phyloP scores from a whole-genome alignment of 768 basidiomycete genomes.

The Tricholoma bakamatsutake region DNA sequence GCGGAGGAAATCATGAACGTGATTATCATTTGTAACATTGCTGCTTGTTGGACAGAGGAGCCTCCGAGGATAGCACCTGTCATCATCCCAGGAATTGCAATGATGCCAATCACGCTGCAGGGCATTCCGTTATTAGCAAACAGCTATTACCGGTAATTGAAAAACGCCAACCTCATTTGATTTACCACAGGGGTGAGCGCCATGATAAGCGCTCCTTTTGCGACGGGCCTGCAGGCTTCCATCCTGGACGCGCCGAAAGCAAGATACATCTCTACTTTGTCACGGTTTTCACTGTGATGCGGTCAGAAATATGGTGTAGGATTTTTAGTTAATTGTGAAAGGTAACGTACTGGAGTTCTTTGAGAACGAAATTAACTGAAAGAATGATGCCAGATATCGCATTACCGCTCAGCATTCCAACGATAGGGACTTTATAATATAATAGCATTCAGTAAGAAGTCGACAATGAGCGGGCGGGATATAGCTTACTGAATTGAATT shows the following conservation, averaged over 20 bases:
- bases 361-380: slow-evolving; percentile 59
- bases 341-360: slow-evolving; percentile 60
- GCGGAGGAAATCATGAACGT: slow-evolving; percentile 89
- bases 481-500: slow-evolving; percentile 63
- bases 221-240: slow-evolving; percentile 80
- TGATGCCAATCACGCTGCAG: slow-evolving; percentile 64
- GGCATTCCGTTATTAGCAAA: not conserved
- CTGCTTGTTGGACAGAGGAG: slow-evolving; percentile 78
- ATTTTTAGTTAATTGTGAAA: not conserved
- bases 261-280: slow-evolving; percentile 82
- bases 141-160: not conserved
- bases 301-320: not conserved
- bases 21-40: slow-evolving; percentile 86
- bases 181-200: slow-evolving; percentile 80
- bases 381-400: slow-evolving; percentile 76
- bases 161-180: slow-evolving; percentile 75
- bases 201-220: slow-evolving; percentile 67
- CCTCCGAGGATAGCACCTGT: slow-evolving; percentile 88
- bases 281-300: slow-evolving; percentile 61
- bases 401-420: slow-evolving; percentile 83
- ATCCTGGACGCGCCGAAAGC: slow-evolving; percentile 81
- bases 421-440: slow-evolving; percentile 59
- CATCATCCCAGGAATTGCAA: slow-evolving; percentile 86
- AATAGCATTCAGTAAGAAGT: not conserved
- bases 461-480: not conserved